Evolutionary conservation across 805 yeast genomes (phyloP), one percentile per base, ranked within the genome.

Genomic region (Ogataea neopini): DNA sequence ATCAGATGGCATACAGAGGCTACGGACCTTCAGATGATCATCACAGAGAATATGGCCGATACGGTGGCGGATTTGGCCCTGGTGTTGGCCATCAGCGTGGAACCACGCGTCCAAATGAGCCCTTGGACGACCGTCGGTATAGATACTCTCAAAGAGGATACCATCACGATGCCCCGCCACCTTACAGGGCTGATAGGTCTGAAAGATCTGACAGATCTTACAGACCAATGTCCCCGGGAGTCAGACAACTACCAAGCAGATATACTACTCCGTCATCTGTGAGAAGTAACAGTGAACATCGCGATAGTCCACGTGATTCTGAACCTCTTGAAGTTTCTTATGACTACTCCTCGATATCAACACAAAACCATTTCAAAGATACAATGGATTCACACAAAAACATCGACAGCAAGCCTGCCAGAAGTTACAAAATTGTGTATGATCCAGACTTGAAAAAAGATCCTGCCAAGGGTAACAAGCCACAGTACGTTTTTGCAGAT

Each of bases 401-500:
- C 14, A 22, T 18, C 30, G 26, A 33, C 8, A 4, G 36, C 29
- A 44, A 37, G 15, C 26, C 15, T 32, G 23, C 18, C 33, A 52
- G 52, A 35, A 48, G 50, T 26, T 51, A 43, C 56, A 73, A 67
- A 50, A 77, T 80, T 0, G 51, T 69, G 2, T 80, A 78, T 55
- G 88, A 83, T 55, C 80, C 80, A 2, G 78, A 73, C 19, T 49
- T 73, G 4, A 70, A 71, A 47, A 79, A 76, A 53, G 71, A 56
- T 19, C 41, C 56, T 9, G 3, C 49, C 3, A 56, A 54, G 41
- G 61, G 60, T 3, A 44, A 74, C 28, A 67, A 68, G 35, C 56
- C 69, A 2, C 64, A 68, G 35, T 77, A 77, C 2, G 62, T 64
- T 22, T 48, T 59, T 18, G 61, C 67, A 3, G 60, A 68, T 9